Evolutionary conservation across 2,329 filamentous ascomycete genomes (phyloP).

Genomic region (Fonsecaea erecta): DNA sequence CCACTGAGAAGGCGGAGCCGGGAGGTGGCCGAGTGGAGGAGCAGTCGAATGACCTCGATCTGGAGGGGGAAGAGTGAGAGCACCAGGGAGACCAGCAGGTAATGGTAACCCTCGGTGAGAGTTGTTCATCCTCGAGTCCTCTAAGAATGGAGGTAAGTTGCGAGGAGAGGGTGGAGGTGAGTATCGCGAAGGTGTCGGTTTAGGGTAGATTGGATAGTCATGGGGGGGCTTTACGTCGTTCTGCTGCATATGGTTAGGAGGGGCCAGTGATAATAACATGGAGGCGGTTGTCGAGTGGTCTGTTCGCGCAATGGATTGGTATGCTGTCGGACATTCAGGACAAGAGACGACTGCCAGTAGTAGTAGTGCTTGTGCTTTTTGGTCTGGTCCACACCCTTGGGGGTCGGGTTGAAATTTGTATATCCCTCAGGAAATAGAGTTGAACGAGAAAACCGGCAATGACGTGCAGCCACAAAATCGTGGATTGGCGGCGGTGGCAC

Average conservation of each 20-base stretch:
- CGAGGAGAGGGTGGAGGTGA: slow-evolving; percentile 46
- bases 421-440: slow-evolving; percentile 16
- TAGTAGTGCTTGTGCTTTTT: slow-evolving; percentile 23
- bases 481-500: slow-evolving; percentile 17
- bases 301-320: slow-evolving; percentile 28
- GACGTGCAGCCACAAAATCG: slow-evolving; percentile 23
- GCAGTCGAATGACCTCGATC: slow-evolving; percentile 35
- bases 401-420: slow-evolving; percentile 15
- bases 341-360: slow-evolving; percentile 12
- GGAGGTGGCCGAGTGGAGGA: slow-evolving; percentile 59
- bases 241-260: slow-evolving; percentile 46
- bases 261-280: slow-evolving; percentile 60
- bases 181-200: slow-evolving; percentile 47
- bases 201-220: slow-evolving; percentile 54
- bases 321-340: slow-evolving; percentile 28
- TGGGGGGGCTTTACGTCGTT: slow-evolving; percentile 54
- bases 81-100: slow-evolving; percentile 57
- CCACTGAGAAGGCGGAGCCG: slow-evolving; percentile 69
- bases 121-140: slow-evolving; percentile 64
- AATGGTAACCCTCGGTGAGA: slow-evolving; percentile 65
- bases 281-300: slow-evolving; percentile 35
- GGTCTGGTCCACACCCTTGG: slow-evolving; percentile 8
- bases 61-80: slow-evolving; percentile 36
- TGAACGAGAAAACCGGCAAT: slow-evolving; percentile 24
- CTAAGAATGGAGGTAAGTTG: slow-evolving; percentile 40